A percentile compares a stretch with the other conserved stretches of the same genome.
These are phyloP conservation scores for Globisporangium recalcitrans DNA, from an alignment of 352 stramenopile genomes.

Conservation along the genomic window DNA sequence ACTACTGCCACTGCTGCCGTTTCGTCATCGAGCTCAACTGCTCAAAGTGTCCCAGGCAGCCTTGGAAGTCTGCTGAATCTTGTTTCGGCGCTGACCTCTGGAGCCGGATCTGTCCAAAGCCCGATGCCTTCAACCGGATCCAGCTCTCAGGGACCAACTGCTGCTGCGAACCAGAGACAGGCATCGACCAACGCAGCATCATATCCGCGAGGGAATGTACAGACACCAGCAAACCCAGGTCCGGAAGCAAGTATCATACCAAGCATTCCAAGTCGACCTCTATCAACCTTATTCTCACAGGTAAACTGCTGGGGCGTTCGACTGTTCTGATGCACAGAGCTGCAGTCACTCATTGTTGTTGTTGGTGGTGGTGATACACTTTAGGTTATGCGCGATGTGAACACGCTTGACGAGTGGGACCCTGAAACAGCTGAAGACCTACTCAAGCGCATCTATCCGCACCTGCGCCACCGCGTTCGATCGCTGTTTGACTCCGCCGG, in stretches of 20 bases:
- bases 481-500: slow-evolving; percentile 1
- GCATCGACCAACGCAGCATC: not conserved
- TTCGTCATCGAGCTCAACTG: slow-evolving; percentile 1
- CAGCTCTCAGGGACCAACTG: not conserved
- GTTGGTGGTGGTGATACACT: not conserved
- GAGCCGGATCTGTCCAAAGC: not conserved
- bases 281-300: slow-evolving; percentile 14
- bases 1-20: not conserved
- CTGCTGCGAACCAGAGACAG: not conserved
- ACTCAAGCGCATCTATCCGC: slow-evolving; percentile 13
- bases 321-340: not conserved
- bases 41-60: not conserved
- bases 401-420: slow-evolving; percentile 18
- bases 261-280: not conserved
- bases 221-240: not conserved
- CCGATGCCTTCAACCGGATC: not conserved
- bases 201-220: not conserved
- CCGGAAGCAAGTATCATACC: not conserved
- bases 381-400: slow-evolving; percentile 19
- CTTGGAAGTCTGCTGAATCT: slow-evolving; percentile 13
- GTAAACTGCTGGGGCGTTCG: not conserved
- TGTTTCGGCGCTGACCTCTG: slow-evolving; percentile 8
- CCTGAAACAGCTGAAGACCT: slow-evolving; percentile 11
- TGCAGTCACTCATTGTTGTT: not conserved
- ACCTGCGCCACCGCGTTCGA: slow-evolving; percentile 14